Base-by-base conservation (phyloP, 2,329 filamentous ascomycete genomes). In the Fusarium sacchari region DNA sequence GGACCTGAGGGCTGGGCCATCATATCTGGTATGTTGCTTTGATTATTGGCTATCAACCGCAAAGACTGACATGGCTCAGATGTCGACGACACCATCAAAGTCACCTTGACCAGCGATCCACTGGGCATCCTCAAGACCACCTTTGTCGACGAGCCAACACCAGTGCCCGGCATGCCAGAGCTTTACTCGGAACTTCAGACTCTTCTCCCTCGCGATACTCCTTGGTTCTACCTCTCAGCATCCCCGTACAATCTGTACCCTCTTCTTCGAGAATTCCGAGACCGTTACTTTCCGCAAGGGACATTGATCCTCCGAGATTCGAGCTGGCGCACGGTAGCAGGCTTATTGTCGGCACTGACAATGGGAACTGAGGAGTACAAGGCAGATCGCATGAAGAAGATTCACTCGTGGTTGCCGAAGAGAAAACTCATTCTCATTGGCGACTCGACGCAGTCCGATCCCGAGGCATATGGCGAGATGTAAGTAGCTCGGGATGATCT, bases 241-340 rank as follows among this genome's bases (percentile, higher is more conserved):
- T 97, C 95, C 0, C 96, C 96, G 0, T 98, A 98, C 85, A 97
- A 97, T 77, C 88, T 98, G 15, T 98, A 98, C 79, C 93, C 94
- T 0, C 96, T 98, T 82, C 87, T 98, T 30, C 91, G 88, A 63
- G 81, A 87, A 2, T 98, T 98, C 83, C 87, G 94, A 40, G 84
- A 91, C 60, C 80, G 86, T 4, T 84, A 93, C 81, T 98, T 92
- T 79, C 93, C 93, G 0, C 88, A 88, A 6, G 96, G 96, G 17
- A 94, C 94, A 30, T 87, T 98, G 71, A 90, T 98, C 40, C 88
- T 98, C 12, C 92, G 96, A 43, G 94, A 98, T 77, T 91, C 92
- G 14, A 94, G 91, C 62, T 97, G 94, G 93, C 92, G 94, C 88
- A 95, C 94, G 56, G 84, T 98, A 4, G 88, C 91, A 3, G 95